Conservation (phyloP, 2,329 filamentous ascomycete species). For the Fusarium avenaceum region DNA sequence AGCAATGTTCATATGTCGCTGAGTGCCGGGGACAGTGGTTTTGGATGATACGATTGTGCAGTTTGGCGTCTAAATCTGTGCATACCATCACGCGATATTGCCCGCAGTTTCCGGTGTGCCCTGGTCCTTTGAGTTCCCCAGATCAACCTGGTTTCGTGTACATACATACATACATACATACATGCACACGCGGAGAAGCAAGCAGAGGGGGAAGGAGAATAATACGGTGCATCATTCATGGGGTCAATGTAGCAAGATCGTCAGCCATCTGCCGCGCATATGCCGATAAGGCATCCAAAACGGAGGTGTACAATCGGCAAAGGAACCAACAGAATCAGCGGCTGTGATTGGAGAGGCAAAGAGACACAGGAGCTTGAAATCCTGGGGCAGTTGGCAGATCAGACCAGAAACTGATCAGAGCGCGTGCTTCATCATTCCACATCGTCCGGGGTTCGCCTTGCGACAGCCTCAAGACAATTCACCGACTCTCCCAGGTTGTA, state of each 20-base stretch:
- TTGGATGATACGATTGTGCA: constrained; percentile 41
- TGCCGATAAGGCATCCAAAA: constrained; percentile 48
- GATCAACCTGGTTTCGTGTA: constrained; percentile 18
- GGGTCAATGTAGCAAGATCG: constrained; percentile 48
- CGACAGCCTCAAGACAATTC: constrained; percentile 23
- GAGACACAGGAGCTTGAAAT: constrained; percentile 22
- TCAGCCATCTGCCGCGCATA: constrained; percentile 49
- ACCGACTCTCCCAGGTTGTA: constrained; percentile 17
- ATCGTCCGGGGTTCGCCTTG: constrained; percentile 28
- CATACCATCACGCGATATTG: constrained; percentile 42
- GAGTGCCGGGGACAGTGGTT: constrained; percentile 41
- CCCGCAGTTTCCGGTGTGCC: constrained; percentile 7
- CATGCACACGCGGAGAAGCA: constrained; percentile 14
- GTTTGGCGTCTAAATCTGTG: constrained; percentile 17
- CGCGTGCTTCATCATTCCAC: constrained; percentile 41
- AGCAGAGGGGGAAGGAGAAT: constrained; percentile 16
- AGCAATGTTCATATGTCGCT: constrained; percentile 17
- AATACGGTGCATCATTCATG: constrained; percentile 16
- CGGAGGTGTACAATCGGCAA: constrained; percentile 12
- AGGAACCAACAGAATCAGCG: constrained; percentile 24
- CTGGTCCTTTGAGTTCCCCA: constrained; percentile 23
- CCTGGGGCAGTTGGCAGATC: constrained; percentile 40
- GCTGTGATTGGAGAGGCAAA: constrained; percentile 47
- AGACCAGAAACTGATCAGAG: constrained; percentile 48
- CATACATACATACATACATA: constrained; percentile 13